Evolutionary conservation across 176 grass and related monocot species (phyloP), one percentile per base, ranked within the genome.

Genomic region (Hyparrhenia diplandra): DNA sequence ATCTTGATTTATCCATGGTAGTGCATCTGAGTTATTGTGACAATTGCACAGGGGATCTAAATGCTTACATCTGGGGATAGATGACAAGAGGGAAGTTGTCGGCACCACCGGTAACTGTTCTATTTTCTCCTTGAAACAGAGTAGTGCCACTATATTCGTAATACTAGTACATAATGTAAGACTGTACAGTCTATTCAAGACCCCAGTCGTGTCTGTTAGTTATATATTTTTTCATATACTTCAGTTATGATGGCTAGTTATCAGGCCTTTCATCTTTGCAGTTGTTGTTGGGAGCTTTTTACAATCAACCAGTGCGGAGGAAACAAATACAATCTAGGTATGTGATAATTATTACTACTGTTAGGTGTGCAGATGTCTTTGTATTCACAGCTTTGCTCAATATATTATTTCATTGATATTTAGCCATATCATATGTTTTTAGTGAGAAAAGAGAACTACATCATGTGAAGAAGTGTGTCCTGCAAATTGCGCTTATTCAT

Each of bases 281-380:
- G 95, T 98, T 70, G 77, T 90, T 88, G 90, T 91, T 76, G 90
- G 69, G 95, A 98, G 54, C 82, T 98, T 71, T 98, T 77, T 95
- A 95, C 80, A 93, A 98, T 64, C 92, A 98, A 85, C 95, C 92
- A 63, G 95, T 98, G 42, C 88, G 95, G 49, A 91, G 90, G 81
- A 98, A 92, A 93, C 91, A 86, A 83, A 93, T 95, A 85, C 90
- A 91, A 71, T 93, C 88, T 82, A 94, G 86, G 95, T 93, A 64
- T 70, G 12, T 32, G 43, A 75, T 75, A 25, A 21, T 42, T 46
- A 45, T 69, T 74, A 71, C 42, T 36, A 21, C 73, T 40, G 28
- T 80, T 75, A 9, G n/a, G 34, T 45, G 27, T 80, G 31, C 41
- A 16, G 62, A 20, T 71, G 25, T 69, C 60, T 83, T 84, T 30